A percentile compares a stretch with the other conserved stretches of the same genome.
Evolutionary conservation across 257 asterid species (phyloP).

Genomic region (Solanum corneliomulleri): DNA sequence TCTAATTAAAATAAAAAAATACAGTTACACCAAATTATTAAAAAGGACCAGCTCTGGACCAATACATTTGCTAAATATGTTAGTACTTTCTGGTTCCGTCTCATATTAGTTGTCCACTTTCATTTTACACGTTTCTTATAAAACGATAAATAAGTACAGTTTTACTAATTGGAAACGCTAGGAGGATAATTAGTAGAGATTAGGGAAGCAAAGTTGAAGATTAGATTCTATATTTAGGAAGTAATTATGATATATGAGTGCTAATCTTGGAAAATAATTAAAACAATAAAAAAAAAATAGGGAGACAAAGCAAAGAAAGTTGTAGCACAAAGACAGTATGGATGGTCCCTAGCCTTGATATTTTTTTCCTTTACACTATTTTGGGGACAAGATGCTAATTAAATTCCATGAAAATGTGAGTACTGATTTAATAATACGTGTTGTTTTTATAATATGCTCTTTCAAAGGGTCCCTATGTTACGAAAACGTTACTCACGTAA

Average conservation of each 20-base stretch:
- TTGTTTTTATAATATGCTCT: background rate
- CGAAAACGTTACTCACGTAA: background rate
- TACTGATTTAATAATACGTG: background rate
- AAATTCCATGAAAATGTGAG: background rate
- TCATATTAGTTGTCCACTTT: background rate
- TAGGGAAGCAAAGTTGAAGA: background rate
- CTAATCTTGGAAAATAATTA: background rate
- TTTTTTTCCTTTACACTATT: background rate
- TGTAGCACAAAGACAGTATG: constrained; percentile 5
- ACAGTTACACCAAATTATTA: background rate
- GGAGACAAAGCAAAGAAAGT: background rate
- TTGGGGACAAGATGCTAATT: background rate
- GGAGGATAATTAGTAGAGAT: background rate
- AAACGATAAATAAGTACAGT: background rate
- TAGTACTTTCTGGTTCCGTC: background rate
- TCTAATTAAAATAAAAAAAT: background rate
- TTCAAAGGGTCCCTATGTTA: background rate
- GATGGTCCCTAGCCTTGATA: constrained; percentile 7
- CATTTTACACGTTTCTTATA: accelerated
- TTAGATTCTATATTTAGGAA: background rate
- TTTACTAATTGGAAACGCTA: background rate
- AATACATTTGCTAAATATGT: background rate
- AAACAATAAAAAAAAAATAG: background rate
- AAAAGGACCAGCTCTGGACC: background rate
- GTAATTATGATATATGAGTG: background rate